Base-by-base conservation (phyloP, 2,329 filamentous ascomycete species). In the Aplosporella prunicola region DNA sequence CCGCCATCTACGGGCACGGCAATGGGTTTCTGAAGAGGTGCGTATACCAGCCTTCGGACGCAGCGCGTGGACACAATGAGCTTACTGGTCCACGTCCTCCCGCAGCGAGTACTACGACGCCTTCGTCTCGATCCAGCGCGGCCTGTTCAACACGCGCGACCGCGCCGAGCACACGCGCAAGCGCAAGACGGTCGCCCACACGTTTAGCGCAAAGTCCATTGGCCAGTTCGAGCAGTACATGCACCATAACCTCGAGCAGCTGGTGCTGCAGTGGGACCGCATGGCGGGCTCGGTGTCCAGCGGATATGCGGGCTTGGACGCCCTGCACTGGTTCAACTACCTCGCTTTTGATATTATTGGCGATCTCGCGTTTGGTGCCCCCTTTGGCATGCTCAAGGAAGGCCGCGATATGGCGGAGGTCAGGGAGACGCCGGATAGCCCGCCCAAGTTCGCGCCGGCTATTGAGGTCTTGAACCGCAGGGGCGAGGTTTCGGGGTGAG, bases 181-280 rank as follows among this genome's bases (percentile, higher is more conserved):
- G 71, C 76, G 87, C 51, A 94, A 93, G 71, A 80, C 84, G 2
- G 76, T 94, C 32, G 78, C 83, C 1, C 85, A 93, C 58, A 91
- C 84, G 20, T 94, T 94, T 63, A 83, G 79, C 10, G 71, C 80
- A 43, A 93, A 89, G 63, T 83, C 76, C 8, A 72, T 94, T 37
- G 71, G 72, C 42, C 78, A 93, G 56, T 93, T 93, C 54, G 87
- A 94, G 64, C 82, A 86, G 35, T 93, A 89, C 60, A 89, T 94
- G 48, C 80, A 84, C 53, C 66, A 71, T 46, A 93, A 93, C 57
- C 70, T 93, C 3, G 76, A 81, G 41, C 63, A 78, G 10, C 82
- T 93, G 41, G 76, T 82, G 16, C 65, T 67, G 42, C 77, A 86
- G 56, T 85, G 86, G 72, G 82, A 85, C 52, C 66, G 66, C 13